Evolutionary conservation across 495 filamentous ascomycete genomes (phyloP).

Genomic region (Melanomma pulvis-pyrius): DNA sequence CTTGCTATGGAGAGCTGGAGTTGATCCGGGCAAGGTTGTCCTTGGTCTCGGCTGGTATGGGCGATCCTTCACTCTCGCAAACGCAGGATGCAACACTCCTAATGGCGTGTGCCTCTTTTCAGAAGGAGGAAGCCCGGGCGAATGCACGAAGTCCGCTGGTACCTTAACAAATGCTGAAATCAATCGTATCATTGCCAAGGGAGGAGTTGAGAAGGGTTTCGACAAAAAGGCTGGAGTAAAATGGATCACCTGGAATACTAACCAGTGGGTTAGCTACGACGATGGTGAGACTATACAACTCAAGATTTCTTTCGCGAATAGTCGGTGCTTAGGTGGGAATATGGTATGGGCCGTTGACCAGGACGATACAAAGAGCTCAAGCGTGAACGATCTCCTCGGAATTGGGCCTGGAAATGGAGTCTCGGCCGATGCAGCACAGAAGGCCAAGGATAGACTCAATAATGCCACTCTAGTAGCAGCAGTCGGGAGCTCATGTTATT

Average conservation of each 20-base stretch:
- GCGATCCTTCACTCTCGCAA: conserved; percentile 45
- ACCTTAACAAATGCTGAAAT: too few species aligned
- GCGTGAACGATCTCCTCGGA: too few species aligned
- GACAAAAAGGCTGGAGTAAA: conserved; percentile 12
- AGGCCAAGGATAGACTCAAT: too few species aligned
- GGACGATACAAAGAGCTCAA: neutral
- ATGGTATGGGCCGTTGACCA: conserved; percentile 16
- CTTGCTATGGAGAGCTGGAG: conserved; percentile 48
- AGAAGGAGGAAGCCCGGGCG: too few species aligned
- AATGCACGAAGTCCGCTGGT: too few species aligned
- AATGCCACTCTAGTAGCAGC: too few species aligned
- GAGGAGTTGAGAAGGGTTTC: neutral
- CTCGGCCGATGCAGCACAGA: too few species aligned
- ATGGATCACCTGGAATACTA: conserved; percentile 1
- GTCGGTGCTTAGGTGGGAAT: neutral
- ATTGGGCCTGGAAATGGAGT: too few species aligned
- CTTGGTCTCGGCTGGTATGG: conserved; percentile 52
- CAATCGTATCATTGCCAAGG: too few species aligned
- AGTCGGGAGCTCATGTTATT: too few species aligned
- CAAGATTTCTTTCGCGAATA: neutral
- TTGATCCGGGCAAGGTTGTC: conserved; percentile 45
- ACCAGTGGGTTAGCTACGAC: conserved; percentile 16
- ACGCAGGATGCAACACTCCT: conserved; percentile 40
- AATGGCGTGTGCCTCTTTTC: too few species aligned
- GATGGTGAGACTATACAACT: conserved; percentile 5